phyloP scores from a whole-genome alignment of 2,329 filamentous ascomycete genomes.

The Ramichloridium luteum region DNA sequence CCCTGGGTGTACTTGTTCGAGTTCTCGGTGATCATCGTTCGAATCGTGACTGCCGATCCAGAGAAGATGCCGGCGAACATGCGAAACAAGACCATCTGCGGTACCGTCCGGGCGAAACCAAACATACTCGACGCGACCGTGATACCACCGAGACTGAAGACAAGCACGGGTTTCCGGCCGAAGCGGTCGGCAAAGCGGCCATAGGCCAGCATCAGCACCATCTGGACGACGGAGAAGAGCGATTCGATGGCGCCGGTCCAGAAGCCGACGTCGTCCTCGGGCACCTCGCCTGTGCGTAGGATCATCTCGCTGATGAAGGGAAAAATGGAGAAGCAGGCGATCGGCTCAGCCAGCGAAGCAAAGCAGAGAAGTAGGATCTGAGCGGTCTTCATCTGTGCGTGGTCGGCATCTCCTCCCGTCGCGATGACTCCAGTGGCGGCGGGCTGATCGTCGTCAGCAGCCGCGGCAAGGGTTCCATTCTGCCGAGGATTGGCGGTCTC shows the following conservation, averaged over 20 bases:
- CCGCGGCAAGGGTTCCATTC: background rate
- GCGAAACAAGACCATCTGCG: constrained; percentile 63
- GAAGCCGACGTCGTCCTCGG: constrained; percentile 60
- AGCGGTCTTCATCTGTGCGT: constrained; percentile 7
- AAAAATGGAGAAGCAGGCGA: constrained; percentile 76
- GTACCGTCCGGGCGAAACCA: constrained; percentile 52
- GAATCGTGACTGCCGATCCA: constrained; percentile 60
- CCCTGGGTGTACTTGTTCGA: constrained; percentile 60
- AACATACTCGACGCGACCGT: constrained; percentile 51
- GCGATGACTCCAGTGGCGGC: too few relatives aligned
- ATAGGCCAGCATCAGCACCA: constrained; percentile 67
- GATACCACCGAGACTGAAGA: constrained; percentile 54
- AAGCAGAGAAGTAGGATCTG: constrained; percentile 66
- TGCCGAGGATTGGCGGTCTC: background rate
- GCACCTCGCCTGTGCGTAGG: constrained; percentile 48
- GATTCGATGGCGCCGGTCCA: constrained; percentile 63
- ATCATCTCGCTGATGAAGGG: constrained; percentile 70
- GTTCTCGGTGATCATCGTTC: constrained; percentile 66
- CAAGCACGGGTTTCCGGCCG: constrained; percentile 61
- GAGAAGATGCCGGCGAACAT: constrained; percentile 62
- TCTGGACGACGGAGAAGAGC: constrained; percentile 63
- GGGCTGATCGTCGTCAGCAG: background rate
- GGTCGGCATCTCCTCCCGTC: too few relatives aligned
- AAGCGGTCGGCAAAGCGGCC: constrained; percentile 54
- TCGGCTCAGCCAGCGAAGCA: constrained; percentile 58